phyloP scores from a whole-genome alignment of 176 grass and related monocot species.

The Zoysia pacifica region DNA sequence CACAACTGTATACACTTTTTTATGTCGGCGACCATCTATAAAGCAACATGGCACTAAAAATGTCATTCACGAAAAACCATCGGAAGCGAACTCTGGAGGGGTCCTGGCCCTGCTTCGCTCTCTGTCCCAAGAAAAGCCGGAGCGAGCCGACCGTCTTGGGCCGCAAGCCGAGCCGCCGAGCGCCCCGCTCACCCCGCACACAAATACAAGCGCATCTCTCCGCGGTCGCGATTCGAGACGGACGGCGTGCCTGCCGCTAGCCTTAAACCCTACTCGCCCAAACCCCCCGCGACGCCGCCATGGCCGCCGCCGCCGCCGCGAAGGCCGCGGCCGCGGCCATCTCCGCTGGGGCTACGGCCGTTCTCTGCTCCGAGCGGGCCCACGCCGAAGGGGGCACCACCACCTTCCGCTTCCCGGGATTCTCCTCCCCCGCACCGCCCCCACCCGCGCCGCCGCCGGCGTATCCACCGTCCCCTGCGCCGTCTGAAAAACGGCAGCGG shows the following conservation, averaged over 20 bases:
- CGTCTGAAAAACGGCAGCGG: background rate
- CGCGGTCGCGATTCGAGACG: conserved; percentile 7
- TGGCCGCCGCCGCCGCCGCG: conserved; percentile 40
- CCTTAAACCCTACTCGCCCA: conserved; percentile 59
- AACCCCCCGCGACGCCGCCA: conserved; percentile 19
- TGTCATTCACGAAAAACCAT: conserved; percentile 1
- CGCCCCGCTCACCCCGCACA: conserved; percentile 8
- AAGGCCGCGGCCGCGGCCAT: conserved; percentile 50
- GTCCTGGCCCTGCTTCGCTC: background rate
- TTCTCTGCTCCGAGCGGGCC: conserved; percentile 37
- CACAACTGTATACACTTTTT: background rate
- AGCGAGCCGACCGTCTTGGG: conserved; percentile 40
- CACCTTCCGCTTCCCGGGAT: conserved; percentile 52
- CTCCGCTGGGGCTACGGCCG: conserved; percentile 42
- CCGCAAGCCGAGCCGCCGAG: conserved; percentile 28
- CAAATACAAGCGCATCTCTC: conserved; percentile 29
- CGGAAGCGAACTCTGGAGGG: background rate
- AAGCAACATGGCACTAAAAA: background rate
- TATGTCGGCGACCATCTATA: background rate
- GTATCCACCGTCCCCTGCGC: conserved; percentile 5
- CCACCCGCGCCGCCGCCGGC: conserved; percentile 13
- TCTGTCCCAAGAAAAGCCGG: background rate
- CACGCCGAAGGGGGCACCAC: conserved; percentile 43
- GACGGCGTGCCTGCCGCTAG: conserved; percentile 15
- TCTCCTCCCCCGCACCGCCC: conserved; percentile 35